These are phyloP conservation scores for Colletotrichum lini DNA, from an alignment of 2,329 filamentous ascomycete genomes.

Conservation along the genomic window DNA sequence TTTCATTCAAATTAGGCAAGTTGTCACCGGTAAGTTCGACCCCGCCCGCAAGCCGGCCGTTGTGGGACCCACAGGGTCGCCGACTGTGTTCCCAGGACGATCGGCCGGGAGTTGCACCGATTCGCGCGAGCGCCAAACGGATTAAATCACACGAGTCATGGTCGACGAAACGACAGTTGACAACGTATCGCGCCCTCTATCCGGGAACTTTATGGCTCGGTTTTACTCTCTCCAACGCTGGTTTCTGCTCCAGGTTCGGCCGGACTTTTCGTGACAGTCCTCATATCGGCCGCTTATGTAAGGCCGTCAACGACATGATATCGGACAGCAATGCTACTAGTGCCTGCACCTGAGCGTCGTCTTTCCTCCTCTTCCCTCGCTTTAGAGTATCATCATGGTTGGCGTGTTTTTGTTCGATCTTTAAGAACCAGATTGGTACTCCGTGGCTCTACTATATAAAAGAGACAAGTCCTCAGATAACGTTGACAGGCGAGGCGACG, in stretches of 20 bases:
- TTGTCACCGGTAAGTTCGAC: background rate
- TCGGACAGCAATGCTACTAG: background rate
- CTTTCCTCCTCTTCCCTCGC: too few species aligned
- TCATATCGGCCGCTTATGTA: slow-evolving; percentile 27
- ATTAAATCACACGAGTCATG: slow-evolving; percentile 6
- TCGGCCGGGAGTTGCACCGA: background rate
- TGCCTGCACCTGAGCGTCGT: background rate
- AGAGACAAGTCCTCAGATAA: background rate
- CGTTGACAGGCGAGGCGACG: background rate
- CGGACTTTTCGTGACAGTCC: slow-evolving; percentile 17
- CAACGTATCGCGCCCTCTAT: slow-evolving; percentile 17
- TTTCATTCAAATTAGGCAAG: background rate
- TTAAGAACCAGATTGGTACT: too few species aligned
- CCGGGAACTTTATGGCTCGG: background rate
- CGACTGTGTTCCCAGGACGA: background rate
- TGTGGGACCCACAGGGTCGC: background rate
- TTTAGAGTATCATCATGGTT: too few species aligned
- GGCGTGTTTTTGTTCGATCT: too few species aligned
- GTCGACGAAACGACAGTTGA: slow-evolving; percentile 19
- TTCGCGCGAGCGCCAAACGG: background rate
- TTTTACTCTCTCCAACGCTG: too few species aligned
- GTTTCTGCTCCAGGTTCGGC: slow-evolving; percentile 3
- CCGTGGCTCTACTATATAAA: background rate
- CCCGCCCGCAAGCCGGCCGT: background rate
- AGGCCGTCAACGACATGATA: slow-evolving; percentile 18